Percentiles rank a stretch among this genome's conserved stretches.
These are phyloP conservation scores for Linaria vulgaris DNA, from an alignment of 257 asterid species.

Conservation along the genomic window DNA sequence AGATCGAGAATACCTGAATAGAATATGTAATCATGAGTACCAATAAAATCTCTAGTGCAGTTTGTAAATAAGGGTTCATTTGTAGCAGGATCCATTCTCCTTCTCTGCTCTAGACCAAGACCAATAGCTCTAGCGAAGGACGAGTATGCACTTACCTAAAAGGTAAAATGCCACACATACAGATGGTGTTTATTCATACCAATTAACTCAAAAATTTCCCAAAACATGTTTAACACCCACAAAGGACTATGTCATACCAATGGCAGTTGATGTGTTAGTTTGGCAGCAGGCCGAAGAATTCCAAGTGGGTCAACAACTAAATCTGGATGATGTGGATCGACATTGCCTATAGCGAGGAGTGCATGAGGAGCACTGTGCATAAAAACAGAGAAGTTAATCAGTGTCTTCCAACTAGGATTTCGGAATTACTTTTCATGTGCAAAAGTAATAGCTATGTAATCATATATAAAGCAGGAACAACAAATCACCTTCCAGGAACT, in stretches of 20 bases:
- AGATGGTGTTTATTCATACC: not conserved
- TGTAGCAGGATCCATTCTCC: conserved; percentile 81
- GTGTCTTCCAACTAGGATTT: too few species aligned
- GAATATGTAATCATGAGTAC: conserved; percentile 96
- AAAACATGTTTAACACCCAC: not conserved
- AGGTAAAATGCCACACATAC: conserved; percentile 20
- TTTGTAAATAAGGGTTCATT: conserved; percentile 91
- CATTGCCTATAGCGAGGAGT: conserved; percentile 97
- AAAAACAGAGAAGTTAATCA: not conserved
- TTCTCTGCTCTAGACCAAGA: conserved; percentile 78
- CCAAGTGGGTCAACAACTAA: conserved; percentile 81
- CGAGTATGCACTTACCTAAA: conserved; percentile 96
- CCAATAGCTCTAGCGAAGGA: conserved; percentile 80
- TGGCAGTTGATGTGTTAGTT: conserved; percentile 75
- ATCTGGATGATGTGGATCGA: conserved; percentile 89
- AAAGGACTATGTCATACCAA: conserved; percentile 48
- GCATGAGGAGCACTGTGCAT: conserved; percentile 84
- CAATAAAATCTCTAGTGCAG: conserved; percentile 91
- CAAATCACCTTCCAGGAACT: conserved; percentile 81
- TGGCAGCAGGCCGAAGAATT: conserved; percentile 68
- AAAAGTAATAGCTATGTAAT: not conserved
- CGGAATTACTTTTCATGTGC: not conserved
- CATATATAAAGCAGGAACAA: conserved; percentile 1
- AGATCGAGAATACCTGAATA: conserved; percentile 64
- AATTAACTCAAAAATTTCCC: not conserved